A percentile compares a stretch with the other conserved stretches of the same genome.
phyloP scores from a whole-genome alignment of 805 yeast species.

The Myxozyma monticola region DNA sequence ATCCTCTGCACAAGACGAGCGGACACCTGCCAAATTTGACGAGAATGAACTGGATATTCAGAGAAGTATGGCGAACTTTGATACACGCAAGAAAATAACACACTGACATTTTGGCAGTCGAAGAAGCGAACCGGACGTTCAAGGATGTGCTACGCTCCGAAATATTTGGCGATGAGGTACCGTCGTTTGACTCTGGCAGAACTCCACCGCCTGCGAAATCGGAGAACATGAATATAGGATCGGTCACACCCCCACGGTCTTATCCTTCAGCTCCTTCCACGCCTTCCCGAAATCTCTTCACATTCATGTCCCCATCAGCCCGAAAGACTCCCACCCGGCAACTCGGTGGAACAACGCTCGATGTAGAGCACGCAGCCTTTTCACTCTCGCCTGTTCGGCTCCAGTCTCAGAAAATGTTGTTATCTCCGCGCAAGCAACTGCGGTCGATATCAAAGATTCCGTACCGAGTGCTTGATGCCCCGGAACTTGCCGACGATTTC shows the following conservation, averaged over 20 bases:
- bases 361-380: slow-evolving; percentile 70
- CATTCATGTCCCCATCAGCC: slow-evolving; percentile 66
- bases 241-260: slow-evolving; percentile 25
- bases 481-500: slow-evolving; percentile 90
- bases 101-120: slow-evolving; percentile 43
- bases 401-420: slow-evolving; percentile 74
- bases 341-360: slow-evolving; percentile 35
- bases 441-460: slow-evolving; percentile 84
- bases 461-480: slow-evolving; percentile 91
- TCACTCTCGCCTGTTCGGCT: slow-evolving; percentile 85
- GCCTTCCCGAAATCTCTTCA: slow-evolving; percentile 60
- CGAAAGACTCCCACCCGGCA: slow-evolving; percentile 48
- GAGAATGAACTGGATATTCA: slow-evolving; percentile 63
- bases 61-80: slow-evolving; percentile 36
- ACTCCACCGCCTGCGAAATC: slow-evolving; percentile 32
- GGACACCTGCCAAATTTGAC: slow-evolving; percentile 20
- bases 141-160: slow-evolving; percentile 85
- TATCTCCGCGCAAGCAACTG: slow-evolving; percentile 79
- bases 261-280: slow-evolving; percentile 37
- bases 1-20: slow-evolving; percentile 37
- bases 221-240: slow-evolving; percentile 5
- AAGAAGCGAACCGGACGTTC: slow-evolving; percentile 85
- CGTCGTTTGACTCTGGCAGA: slow-evolving; percentile 42
- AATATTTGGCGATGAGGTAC: slow-evolving; percentile 83
- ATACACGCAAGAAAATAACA: not conserved